Evolutionary conservation across 495 filamentous ascomycete genomes (phyloP).

Genomic region (Glarea lozoyensis): DNA sequence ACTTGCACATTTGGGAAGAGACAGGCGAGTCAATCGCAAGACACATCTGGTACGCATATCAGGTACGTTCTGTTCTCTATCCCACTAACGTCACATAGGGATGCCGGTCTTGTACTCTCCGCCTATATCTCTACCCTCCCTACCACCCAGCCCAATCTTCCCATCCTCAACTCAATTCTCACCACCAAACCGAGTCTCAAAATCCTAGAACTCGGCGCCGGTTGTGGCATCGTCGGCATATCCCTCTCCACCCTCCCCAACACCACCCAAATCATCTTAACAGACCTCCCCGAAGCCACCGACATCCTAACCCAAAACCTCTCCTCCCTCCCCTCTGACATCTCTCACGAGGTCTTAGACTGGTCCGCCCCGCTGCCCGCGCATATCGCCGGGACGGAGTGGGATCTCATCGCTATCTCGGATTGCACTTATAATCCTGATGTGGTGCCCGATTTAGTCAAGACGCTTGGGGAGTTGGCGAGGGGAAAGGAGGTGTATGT

Average conservation of each 20-base stretch:
- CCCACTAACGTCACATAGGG: slow-evolving; percentile 36
- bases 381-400: slow-evolving; percentile 29
- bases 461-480: slow-evolving; percentile 51
- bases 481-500: slow-evolving; percentile 35
- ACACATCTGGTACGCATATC: slow-evolving; percentile 73
- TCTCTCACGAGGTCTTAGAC: slow-evolving; percentile 47
- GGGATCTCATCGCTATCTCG: slow-evolving; percentile 72
- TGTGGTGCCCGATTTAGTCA: slow-evolving; percentile 65
- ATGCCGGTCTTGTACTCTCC: slow-evolving; percentile 55
- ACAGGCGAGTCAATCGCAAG: slow-evolving; percentile 91
- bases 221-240: slow-evolving; percentile 79
- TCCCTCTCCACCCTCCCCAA: slow-evolving; percentile 51
- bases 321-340: slow-evolving; percentile 8
- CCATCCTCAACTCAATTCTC: neutral
- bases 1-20: slow-evolving; percentile 63
- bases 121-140: slow-evolving; percentile 26
- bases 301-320: slow-evolving; percentile 52
- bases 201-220: slow-evolving; percentile 72
- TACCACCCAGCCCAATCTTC: neutral
- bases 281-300: slow-evolving; percentile 73
- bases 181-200: slow-evolving; percentile 28
- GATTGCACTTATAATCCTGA: slow-evolving; percentile 96
- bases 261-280: slow-evolving; percentile 49
- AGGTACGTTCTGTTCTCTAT: slow-evolving; percentile 12
- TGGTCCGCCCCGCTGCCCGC: slow-evolving; percentile 52